These are phyloP conservation scores for Protomyces arabidopsidicola DNA, from an alignment of 1,139 yeast genomes.

Conservation along the genomic window DNA sequence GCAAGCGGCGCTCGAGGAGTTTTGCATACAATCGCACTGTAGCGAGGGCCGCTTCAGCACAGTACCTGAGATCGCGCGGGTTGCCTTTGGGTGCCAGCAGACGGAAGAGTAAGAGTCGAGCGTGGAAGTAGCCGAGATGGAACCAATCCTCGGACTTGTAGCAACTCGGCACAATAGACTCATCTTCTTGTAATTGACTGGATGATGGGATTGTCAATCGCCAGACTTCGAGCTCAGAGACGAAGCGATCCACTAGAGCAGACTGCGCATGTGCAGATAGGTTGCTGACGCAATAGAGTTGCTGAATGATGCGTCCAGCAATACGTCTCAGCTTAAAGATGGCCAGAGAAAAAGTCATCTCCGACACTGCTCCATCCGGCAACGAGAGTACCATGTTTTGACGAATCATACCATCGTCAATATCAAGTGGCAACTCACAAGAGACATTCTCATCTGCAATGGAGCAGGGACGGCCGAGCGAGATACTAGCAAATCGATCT, in stretches of 20 bases:
- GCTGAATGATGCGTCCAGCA: conserved; percentile 29
- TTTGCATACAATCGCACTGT: conserved; percentile 28
- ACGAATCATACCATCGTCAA: conserved; percentile 27
- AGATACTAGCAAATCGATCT: conserved; percentile 32
- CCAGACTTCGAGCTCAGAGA: conserved; percentile 21
- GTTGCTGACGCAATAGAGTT: conserved; percentile 27
- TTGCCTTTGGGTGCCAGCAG: conserved; percentile 29
- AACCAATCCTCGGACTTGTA: conserved; percentile 31
- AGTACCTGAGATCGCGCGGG: conserved; percentile 27
- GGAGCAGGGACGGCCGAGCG: conserved; percentile 35
- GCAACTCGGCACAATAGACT: conserved; percentile 27
- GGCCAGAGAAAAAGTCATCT: conserved; percentile 29
- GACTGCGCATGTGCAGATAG: conserved; percentile 13
- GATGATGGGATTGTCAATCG: conserved; percentile 28
- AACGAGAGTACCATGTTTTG: conserved; percentile 9
- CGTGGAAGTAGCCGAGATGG: conserved; percentile 30
- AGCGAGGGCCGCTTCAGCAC: conserved; percentile 30
- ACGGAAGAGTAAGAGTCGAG: conserved; percentile 29
- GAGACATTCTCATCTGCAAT: conserved; percentile 33
- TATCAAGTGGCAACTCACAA: conserved; percentile 27
- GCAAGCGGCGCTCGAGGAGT: conserved; percentile 25
- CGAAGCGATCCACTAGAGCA: conserved; percentile 19
- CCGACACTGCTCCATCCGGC: conserved; percentile 16
- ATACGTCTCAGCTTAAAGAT: conserved; percentile 29
- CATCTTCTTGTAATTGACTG: conserved; percentile 11